These are phyloP conservation scores for Echites panduratus DNA, from an alignment of 257 asterid species.

Conservation along the genomic window DNA sequence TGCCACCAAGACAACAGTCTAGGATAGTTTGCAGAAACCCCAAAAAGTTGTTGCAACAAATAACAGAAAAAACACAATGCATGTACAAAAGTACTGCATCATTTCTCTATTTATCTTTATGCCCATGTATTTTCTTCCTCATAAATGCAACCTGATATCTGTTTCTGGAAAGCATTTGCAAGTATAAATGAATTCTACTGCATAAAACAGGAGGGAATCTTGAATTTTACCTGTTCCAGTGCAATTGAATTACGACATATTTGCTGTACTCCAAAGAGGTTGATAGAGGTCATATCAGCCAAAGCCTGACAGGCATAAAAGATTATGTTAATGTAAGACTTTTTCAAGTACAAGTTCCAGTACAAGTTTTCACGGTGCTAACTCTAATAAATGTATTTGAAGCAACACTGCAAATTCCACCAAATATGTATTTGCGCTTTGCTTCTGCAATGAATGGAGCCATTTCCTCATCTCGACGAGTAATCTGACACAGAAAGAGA, in stretches of 20 bases:
- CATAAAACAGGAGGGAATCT: slow-evolving; percentile 5
- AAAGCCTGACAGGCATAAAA: slow-evolving; percentile 54
- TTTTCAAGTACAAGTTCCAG: not conserved
- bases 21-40: not conserved
- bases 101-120: not conserved
- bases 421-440: slow-evolving; percentile 89
- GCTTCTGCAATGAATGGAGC: slow-evolving; percentile 74
- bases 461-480: slow-evolving; percentile 98
- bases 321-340: slow-evolving; percentile 12
- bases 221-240: slow-evolving; percentile 70
- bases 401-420: slow-evolving; percentile 87
- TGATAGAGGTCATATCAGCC: slow-evolving; percentile 84
- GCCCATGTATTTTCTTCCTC: not conserved
- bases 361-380: slow-evolving; percentile 14
- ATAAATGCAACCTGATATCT: not conserved
- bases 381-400: slow-evolving; percentile 81
- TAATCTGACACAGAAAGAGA: slow-evolving; percentile 48
- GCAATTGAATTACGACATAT: slow-evolving; percentile 98
- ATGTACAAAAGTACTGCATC: not conserved
- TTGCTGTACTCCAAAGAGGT: slow-evolving; percentile 98
- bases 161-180: not conserved
- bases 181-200: not conserved
- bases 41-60: not conserved
- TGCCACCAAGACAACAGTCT: not conserved
- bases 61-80: not conserved